phyloP scores from a whole-genome alignment of 495 filamentous ascomycete species.

The Friedmanniomyces simplex region DNA sequence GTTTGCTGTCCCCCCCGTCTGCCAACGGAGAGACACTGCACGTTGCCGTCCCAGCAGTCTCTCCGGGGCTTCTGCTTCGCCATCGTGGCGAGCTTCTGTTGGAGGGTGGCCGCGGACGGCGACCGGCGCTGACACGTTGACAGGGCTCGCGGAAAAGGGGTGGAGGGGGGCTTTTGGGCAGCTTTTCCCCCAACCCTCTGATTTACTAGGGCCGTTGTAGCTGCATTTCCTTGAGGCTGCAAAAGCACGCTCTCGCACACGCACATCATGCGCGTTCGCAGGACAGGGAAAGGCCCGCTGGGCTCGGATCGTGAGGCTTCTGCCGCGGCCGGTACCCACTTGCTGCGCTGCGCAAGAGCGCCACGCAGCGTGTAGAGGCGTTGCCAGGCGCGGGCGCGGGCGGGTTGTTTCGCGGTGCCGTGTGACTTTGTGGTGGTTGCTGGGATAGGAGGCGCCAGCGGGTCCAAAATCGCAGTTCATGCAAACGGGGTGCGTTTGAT shows the following conservation, averaged over 20 bases:
- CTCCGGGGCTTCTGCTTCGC: background rate
- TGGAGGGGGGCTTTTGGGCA: no score
- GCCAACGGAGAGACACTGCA: background rate
- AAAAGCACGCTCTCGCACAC: background rate
- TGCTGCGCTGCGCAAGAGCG: background rate
- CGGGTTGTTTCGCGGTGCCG: background rate
- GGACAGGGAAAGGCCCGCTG: background rate
- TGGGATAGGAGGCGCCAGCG: background rate
- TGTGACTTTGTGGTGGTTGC: background rate
- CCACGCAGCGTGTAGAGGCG: background rate
- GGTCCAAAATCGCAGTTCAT: background rate
- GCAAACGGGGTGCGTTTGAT: background rate
- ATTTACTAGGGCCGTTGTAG: background rate
- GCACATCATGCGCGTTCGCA: background rate
- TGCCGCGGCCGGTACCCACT: background rate
- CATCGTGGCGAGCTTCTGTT: background rate
- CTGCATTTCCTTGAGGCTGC: background rate
- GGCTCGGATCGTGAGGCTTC: background rate
- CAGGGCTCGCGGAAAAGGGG: background rate
- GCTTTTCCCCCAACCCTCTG: background rate
- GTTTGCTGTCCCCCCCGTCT: background rate
- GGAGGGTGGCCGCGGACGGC: background rate
- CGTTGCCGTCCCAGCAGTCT: background rate
- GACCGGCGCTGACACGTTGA: background rate
- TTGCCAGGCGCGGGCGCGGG: background rate